Conservation (phyloP, 352 stramenopile species). For the Phytophthora cajani region DNA sequence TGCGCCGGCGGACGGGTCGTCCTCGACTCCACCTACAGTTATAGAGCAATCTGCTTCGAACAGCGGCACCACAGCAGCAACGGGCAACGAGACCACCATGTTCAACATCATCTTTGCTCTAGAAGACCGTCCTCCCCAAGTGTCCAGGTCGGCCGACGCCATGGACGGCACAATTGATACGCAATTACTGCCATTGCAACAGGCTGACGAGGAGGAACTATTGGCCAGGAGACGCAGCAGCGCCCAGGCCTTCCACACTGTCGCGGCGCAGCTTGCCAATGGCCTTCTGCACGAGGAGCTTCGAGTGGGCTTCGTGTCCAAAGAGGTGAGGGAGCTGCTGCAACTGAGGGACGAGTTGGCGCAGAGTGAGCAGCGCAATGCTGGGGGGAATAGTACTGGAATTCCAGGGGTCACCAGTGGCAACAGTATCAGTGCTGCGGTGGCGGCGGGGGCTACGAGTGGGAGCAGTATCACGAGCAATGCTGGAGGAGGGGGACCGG, state of each 20-base stretch:
- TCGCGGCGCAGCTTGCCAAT: constrained; percentile 80
- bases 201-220: constrained; percentile 40
- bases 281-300: constrained; percentile 86
- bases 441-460: constrained; percentile 34
- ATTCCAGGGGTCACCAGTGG: constrained; percentile 30
- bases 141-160: constrained; percentile 3
- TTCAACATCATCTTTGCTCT: constrained; percentile 91
- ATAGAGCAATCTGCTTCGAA: constrained; percentile 23
- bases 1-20: constrained; percentile 15
- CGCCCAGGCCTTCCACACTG: constrained; percentile 65
- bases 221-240: constrained; percentile 42
- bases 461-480: constrained; percentile 33
- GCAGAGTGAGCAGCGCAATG: constrained; percentile 68
- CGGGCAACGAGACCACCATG: constrained; percentile 80
- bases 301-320: constrained; percentile 79
- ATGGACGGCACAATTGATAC: constrained; percentile 19
- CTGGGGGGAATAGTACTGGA: constrained; percentile 20
- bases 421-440: constrained; percentile 38
- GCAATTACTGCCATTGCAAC: constrained; percentile 27
- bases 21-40: constrained; percentile 21
- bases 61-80: constrained; percentile 2
- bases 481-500: constrained; percentile 12
- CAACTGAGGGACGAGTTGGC: constrained; percentile 81
- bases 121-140: constrained; percentile 49
- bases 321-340: constrained; percentile 77